Percentiles rank a stretch among this genome's conserved stretches.
These are phyloP conservation scores for Serendipita vermifera DNA, from an alignment of 768 basidiomycete genomes.

Conservation along the genomic window DNA sequence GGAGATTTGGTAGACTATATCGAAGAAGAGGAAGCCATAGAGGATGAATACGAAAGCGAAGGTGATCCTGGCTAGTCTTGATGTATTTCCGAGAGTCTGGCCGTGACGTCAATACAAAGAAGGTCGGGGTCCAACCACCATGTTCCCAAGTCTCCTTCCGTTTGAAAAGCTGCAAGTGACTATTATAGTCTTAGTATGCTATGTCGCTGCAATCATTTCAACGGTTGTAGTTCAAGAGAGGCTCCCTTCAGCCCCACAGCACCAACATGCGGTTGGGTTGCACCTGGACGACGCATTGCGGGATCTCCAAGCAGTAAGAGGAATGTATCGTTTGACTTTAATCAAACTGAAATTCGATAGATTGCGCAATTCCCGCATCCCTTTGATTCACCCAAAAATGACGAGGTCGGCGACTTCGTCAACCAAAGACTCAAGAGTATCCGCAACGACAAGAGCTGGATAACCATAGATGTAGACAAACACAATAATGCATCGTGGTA, in stretches of 20 bases:
- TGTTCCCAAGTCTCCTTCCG: background rate
- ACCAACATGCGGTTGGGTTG: conserved; percentile 24
- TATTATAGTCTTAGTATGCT: background rate
- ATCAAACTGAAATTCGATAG: conserved; percentile 20
- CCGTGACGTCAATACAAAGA: no score
- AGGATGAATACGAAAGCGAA: conserved; percentile 20
- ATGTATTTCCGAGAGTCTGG: background rate
- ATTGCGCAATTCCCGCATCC: conserved; percentile 62
- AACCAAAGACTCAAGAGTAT: conserved; percentile 40
- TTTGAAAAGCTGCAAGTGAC: conserved; percentile 4
- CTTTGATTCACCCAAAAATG: conserved; percentile 70
- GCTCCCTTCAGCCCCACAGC: background rate
- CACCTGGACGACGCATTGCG: conserved; percentile 42
- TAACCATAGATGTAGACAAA: background rate
- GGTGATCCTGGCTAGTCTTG: background rate
- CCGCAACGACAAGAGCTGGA: conserved; percentile 24
- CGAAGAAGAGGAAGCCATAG: conserved; percentile 20
- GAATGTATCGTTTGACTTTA: background rate
- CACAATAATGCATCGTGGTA: background rate
- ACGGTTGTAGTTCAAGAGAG: background rate
- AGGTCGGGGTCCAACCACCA: no score
- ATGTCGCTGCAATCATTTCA: conserved; percentile 1
- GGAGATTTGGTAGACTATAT: conserved; percentile 50
- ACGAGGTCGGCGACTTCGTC: conserved; percentile 47
- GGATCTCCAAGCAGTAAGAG: conserved; percentile 33